Evolutionary conservation across 176 grass and related monocot genomes (phyloP).

Genomic region (Oryza coarctata): DNA sequence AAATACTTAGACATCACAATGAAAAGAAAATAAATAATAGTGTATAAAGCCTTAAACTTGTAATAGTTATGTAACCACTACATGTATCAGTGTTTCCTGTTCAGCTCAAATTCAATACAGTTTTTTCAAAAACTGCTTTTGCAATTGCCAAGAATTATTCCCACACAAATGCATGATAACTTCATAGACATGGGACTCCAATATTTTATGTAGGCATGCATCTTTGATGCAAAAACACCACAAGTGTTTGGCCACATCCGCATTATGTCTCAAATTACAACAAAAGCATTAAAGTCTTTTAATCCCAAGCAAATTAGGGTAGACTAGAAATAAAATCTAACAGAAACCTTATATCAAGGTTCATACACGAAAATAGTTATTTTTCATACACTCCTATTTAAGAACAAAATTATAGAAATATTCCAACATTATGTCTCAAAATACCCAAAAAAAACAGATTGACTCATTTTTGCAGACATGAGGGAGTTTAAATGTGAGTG

Average conservation of each 20-base stretch:
- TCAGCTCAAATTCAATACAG: conserved; percentile 8
- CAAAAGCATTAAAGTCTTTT: no score
- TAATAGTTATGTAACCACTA: neutral
- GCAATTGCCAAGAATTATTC: conserved; percentile 6
- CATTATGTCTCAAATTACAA: neutral
- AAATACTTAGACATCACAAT: conserved; percentile 28
- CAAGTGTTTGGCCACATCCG: neutral
- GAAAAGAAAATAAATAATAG: conserved; percentile 7
- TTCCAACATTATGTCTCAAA: neutral
- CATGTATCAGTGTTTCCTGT: neutral
- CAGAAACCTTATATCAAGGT: no score
- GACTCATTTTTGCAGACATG: conserved; percentile 11
- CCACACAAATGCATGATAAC: neutral
- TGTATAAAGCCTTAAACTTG: conserved; percentile 13
- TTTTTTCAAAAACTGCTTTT: neutral
- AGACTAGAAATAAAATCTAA: no score
- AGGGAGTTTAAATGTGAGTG: conserved; percentile 1
- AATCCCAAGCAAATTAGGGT: no score
- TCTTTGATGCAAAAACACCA: conserved; percentile 1
- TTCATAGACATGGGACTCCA: conserved; percentile 12
- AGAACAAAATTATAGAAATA: no score
- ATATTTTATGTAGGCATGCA: conserved; percentile 14
- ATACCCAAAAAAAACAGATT: neutral
- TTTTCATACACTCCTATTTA: no score
- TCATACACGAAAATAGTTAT: no score